phyloP scores from a whole-genome alignment of 1,284 basidiomycete genomes.

The Trichosporon faecale region DNA sequence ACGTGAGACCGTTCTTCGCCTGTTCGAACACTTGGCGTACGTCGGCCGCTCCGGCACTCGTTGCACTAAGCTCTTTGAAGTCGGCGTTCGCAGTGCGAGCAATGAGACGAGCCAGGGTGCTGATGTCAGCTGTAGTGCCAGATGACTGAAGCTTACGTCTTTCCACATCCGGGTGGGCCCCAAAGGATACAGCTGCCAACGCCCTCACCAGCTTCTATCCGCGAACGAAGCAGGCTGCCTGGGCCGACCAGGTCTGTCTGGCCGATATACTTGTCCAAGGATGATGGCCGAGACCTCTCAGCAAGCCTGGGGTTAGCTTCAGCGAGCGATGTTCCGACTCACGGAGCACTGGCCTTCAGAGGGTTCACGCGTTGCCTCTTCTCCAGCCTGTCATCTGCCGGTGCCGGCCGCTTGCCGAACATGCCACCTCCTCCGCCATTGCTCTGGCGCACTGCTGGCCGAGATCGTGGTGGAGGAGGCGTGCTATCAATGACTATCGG shows the following conservation, averaged over 20 bases:
- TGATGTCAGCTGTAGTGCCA: constrained; percentile 4
- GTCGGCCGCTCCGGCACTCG: constrained; percentile 69
- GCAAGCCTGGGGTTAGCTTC: constrained; percentile 38
- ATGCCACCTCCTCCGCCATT: background rate
- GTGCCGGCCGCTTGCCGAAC: constrained; percentile 1
- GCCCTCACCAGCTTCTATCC: constrained; percentile 45
- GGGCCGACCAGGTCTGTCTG: constrained; percentile 48
- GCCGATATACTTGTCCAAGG: constrained; percentile 40
- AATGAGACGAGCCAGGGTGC: constrained; percentile 46
- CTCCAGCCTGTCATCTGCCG: constrained; percentile 17
- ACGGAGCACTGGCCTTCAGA: constrained; percentile 48
- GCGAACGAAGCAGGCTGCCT: constrained; percentile 43
- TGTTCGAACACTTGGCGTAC: constrained; percentile 78
- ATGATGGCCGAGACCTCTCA: constrained; percentile 45
- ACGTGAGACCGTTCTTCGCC: constrained; percentile 65
- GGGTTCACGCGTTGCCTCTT: constrained; percentile 42
- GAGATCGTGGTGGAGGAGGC: background rate
- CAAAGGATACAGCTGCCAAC: constrained; percentile 50
- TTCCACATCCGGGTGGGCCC: constrained; percentile 51
- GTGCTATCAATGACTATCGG: constrained; percentile 18
- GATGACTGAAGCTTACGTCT: constrained; percentile 37
- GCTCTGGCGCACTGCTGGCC: background rate
- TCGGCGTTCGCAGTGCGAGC: constrained; percentile 55
- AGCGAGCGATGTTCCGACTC: constrained; percentile 10
- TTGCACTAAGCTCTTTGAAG: constrained; percentile 74